A percentile compares a stretch with the other conserved stretches of the same genome.
Evolutionary conservation across 2,329 filamentous ascomycete species (phyloP).

Genomic region (Stachybotrys echinatus): DNA sequence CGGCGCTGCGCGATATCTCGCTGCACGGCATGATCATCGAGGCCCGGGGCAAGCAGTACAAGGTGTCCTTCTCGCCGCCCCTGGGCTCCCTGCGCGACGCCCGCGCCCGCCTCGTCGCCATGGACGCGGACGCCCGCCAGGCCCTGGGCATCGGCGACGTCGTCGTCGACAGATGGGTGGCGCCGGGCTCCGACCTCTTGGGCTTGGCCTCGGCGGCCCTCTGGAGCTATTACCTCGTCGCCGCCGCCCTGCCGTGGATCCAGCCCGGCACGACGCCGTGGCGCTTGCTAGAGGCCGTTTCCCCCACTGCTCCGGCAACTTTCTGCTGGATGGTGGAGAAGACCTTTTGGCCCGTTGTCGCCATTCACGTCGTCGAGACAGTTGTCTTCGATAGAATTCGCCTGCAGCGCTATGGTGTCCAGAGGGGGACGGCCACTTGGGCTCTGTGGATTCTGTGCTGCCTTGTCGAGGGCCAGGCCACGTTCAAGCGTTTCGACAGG

Average conservation of each 20-base stretch:
- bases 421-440: constrained; percentile 42
- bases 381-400: constrained; percentile 42
- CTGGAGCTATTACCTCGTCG: constrained; percentile 47
- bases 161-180: constrained; percentile 32
- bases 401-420: constrained; percentile 42
- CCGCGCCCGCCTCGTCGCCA: constrained; percentile 64
- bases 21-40: constrained; percentile 59
- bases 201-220: constrained; percentile 45
- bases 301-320: constrained; percentile 53
- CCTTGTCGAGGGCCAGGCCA: constrained; percentile 43
- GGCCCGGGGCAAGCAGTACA: constrained; percentile 38
- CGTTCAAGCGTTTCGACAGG: constrained; percentile 24
- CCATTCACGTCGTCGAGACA: constrained; percentile 62
- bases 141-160: constrained; percentile 54
- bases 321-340: constrained; percentile 54
- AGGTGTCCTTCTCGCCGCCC: constrained; percentile 63
- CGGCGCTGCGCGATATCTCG: constrained; percentile 60
- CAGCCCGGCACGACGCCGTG: constrained; percentile 45
- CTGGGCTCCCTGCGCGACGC: constrained; percentile 64
- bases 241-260: constrained; percentile 43
- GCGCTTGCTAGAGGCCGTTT: constrained; percentile 40
- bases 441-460: constrained; percentile 49
- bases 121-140: constrained; percentile 53
- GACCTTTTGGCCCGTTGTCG: constrained; percentile 54
- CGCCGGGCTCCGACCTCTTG: constrained; percentile 41